Evolutionary conservation across 345 rosid genomes (phyloP), one percentile per base, ranked within the genome.

Genomic region (Kandelia obovata): DNA sequence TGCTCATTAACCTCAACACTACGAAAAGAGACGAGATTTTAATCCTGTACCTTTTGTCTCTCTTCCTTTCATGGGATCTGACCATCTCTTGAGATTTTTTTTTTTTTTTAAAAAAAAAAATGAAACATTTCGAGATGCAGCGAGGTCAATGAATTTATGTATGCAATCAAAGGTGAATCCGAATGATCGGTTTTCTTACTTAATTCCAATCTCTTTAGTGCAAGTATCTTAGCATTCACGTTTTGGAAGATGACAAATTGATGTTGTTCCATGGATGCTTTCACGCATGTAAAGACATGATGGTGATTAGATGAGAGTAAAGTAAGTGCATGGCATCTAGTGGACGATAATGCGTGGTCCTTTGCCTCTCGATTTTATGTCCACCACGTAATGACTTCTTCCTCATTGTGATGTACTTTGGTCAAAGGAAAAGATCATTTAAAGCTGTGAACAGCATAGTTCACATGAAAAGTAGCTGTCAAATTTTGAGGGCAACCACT

Each of bases 241-340:
- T 46, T 71, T 21, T 71, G 52, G 60, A 65, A 72, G 66, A 72
- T 49, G 66, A 72, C 71, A 65, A 64, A 72, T 23, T 5, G 8
- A 1, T 62, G 30, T 65, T 28, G 46, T 11, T 43, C 26, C 60
- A 47, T 31, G 25, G 25, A 72, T 47, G 49, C 65, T 64, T 71
- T 28, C 19, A 13, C 49, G 32, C 63, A 53, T 6, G 19, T 15
- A 6, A 47, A 69, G 21, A 49, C 46, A 23, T 31, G 4, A 8
- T 6, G 10, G 16, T 17, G 23, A 28, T n/a, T 1, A 20, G 25
- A 35, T 5, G n/a, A 13, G 47, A 70, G 25, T 65, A 65, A 47
- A 73, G 66, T 26, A 30, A 31, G 52, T 3, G 58, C 56, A 57
- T 71, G 76, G 66, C 76, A 72, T 59, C 63, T 72, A 66, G 71